Base-by-base conservation (phyloP, 108 stramenopile species). In the Asterionellopsis glacialis region DNA sequence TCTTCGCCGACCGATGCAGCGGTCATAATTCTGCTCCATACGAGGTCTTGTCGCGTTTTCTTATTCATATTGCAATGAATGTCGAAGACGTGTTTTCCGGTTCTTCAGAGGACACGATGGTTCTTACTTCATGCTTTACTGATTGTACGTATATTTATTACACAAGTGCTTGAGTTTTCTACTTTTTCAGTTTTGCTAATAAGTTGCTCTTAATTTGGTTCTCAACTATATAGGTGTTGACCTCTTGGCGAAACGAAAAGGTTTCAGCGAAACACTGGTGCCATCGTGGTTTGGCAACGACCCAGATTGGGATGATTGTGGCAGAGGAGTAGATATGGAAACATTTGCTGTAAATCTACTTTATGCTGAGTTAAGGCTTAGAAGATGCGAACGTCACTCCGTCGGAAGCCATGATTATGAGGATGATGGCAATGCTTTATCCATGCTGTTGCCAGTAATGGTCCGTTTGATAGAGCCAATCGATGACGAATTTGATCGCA, bases 271-370 rank as follows among this genome's bases (percentile, higher is more conserved):
- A 15, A 40, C 50, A 24, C 15, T 70, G 9, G 55, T 61, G 1
- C 69, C 61, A 0, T 22, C 11, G 5, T 48, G 47, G 47, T 21
- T 19, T 16, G 47, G 24, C 47, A 47, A 44, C 14, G 38, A 23
- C 11, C 42, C n/a, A 25, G 26, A 1, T 44, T 59, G n/a, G 41
- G 22, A 21, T 24, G 28, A 15, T 33, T 55, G 14, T 3, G 22
- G 26, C 15, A 66, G 3, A 43, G 38, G 50, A 40, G 15, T 38
- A 3, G 48, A 55, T 24, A n/a, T 82, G 24, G 68, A 79, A 63
- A 53, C 63, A 0, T 68, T 88, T 56, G 75, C 88, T 1, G 69
- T 90, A 55, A 90, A 93, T 59, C 51, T 93, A 9, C 57, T 93
- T 18, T 33, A 75, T 61, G 74, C 80, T 15, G 92, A 93, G 63